A percentile compares a stretch with the other conserved stretches of the same genome.
Conservation (phyloP, 345 rosid genomes). For the Clarkia xantiana region DNA sequence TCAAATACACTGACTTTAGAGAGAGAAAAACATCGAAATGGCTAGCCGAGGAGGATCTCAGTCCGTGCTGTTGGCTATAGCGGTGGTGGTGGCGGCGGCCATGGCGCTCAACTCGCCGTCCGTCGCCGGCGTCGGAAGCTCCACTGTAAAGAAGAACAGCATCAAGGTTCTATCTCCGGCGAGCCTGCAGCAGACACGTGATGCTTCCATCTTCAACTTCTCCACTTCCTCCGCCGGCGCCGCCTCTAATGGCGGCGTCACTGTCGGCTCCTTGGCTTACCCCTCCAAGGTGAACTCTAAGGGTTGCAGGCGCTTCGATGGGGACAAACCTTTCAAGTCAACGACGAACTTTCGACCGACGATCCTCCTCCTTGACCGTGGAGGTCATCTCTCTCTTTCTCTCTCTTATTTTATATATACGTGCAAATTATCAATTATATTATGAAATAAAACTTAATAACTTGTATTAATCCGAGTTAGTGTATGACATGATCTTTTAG, state of each 20-base stretch:
- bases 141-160: slow-evolving; percentile 78
- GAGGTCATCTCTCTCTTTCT: slow-evolving; percentile 35
- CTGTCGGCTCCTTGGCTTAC: slow-evolving; percentile 61
- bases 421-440: not conserved
- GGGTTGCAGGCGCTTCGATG: slow-evolving; percentile 56
- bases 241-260: slow-evolving; percentile 34
- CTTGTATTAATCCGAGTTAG: no score
- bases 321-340: slow-evolving; percentile 47
- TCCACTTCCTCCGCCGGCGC: slow-evolving; percentile 51
- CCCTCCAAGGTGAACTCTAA: slow-evolving; percentile 24
- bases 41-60: no score
- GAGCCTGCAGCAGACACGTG: slow-evolving; percentile 39
- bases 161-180: slow-evolving; percentile 54
- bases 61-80: no score
- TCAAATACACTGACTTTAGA: no score
- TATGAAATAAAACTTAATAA: no score
- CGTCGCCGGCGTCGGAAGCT: slow-evolving; percentile 1
- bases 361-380: slow-evolving; percentile 74
- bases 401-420: not conserved
- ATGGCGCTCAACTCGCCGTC: no score
- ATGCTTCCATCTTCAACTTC: slow-evolving; percentile 77
- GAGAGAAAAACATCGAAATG: no score
- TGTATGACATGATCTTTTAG: no score
- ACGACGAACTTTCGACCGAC: slow-evolving; percentile 32
- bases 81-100: no score